Conservation (phyloP, 129 eudicot species). For the Helichrysum umbraculigerum region DNA sequence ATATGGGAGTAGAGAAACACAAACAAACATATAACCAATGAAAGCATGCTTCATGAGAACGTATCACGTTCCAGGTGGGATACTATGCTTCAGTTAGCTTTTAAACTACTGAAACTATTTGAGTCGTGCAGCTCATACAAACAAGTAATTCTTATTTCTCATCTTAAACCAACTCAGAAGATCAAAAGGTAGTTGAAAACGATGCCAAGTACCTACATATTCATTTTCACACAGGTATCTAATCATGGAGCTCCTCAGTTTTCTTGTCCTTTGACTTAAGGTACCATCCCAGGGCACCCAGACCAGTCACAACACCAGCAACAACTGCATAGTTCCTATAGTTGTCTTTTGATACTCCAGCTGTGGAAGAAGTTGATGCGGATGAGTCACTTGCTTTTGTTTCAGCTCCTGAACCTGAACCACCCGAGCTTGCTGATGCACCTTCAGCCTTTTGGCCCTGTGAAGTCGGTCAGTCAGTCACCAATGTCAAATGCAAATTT, state of each 20-base stretch:
- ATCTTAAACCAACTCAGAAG: constrained; percentile 8
- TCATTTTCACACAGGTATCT: not conserved
- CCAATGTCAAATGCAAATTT: constrained; percentile 6
- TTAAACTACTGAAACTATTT: not conserved
- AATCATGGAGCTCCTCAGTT: constrained; percentile 67
- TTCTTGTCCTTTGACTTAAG: constrained; percentile 46
- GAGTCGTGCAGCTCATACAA: not conserved
- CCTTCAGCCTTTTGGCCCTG: constrained; percentile 77
- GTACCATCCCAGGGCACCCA: constrained; percentile 77
- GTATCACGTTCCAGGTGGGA: not conserved
- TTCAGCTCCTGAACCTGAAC: constrained; percentile 43
- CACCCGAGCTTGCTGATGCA: constrained; percentile 39
- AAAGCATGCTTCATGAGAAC: not conserved
- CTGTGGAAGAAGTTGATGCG: constrained; percentile 34
- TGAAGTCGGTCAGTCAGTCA: not conserved
- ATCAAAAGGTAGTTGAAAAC: not conserved
- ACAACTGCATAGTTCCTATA: constrained; percentile 74
- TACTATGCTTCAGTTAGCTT: not conserved
- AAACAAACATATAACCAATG: not conserved
- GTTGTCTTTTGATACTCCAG: constrained; percentile 61
- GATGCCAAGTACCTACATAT: constrained; percentile 8
- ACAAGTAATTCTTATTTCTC: not conserved
- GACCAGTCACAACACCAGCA: constrained; percentile 57
- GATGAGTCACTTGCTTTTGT: constrained; percentile 58
- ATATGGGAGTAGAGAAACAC: not conserved